Evolutionary conservation across 2,329 filamentous ascomycete species (phyloP).

Genomic region (Calonectria montana): DNA sequence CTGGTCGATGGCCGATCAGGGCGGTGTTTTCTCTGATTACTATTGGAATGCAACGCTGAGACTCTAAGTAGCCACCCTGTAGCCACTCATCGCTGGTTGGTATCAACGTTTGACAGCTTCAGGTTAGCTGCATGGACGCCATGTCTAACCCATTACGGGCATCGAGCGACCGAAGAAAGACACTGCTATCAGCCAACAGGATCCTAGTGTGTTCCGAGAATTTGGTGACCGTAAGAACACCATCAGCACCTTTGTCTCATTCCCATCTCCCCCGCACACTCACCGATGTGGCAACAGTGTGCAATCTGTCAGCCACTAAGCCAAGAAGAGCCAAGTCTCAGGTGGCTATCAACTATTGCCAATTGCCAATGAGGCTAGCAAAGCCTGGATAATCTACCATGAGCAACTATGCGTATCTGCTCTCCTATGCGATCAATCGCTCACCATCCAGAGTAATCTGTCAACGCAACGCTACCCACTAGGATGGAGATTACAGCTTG

Average conservation of each 20-base stretch:
- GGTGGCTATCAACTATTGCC: background rate
- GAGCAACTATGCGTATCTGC: background rate
- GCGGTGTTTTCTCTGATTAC: background rate
- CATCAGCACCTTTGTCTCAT: background rate
- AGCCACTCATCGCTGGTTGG: background rate
- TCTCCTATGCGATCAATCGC: background rate
- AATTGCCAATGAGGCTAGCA: background rate
- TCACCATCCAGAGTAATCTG: background rate
- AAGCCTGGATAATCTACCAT: background rate
- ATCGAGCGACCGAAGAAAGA: background rate
- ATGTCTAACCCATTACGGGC: background rate
- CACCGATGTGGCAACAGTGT: background rate
- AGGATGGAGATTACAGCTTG: background rate
- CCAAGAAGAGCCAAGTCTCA: too few species aligned
- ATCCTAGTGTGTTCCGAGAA: background rate
- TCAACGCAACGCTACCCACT: background rate
- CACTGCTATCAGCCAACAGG: background rate
- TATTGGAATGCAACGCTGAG: background rate
- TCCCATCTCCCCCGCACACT: background rate
- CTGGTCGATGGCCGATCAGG: background rate
- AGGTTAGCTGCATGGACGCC: background rate
- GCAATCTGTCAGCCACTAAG: background rate
- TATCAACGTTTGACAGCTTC: background rate
- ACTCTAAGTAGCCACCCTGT: background rate
- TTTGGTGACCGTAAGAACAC: background rate